Evolutionary conservation across 495 filamentous ascomycete genomes (phyloP).

Genomic region (Cetradonia linearis): DNA sequence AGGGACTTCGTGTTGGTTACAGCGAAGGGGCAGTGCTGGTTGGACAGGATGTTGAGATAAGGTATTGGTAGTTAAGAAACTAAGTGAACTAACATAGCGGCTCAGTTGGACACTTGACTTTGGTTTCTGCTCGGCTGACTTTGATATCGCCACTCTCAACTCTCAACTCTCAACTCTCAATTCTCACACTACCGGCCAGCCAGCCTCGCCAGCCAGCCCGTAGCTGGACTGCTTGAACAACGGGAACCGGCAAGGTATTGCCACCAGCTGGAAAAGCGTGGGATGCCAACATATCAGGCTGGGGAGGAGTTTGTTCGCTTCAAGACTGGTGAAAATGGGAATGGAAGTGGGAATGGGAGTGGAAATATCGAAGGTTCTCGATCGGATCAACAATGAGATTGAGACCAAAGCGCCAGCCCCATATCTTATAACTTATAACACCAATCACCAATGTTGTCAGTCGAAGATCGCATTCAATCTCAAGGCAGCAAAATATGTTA

Average conservation of each 20-base stretch:
- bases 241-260: slow-evolving; percentile 3
- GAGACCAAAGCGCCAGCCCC: background rate
- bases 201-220: background rate
- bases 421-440: background rate
- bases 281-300: background rate
- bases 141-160: background rate
- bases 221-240: background rate
- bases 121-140: background rate
- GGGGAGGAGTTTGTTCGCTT: no score
- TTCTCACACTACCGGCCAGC: background rate
- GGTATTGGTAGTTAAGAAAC: background rate
- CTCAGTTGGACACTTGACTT: background rate
- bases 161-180: background rate
- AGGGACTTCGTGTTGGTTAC: no score
- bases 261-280: background rate
- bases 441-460: background rate
- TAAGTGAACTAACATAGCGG: background rate
- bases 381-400: background rate
- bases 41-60: slow-evolving; percentile 3
- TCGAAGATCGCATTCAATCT: background rate
- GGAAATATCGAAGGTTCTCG: background rate
- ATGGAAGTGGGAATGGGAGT: background rate
- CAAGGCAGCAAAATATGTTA: background rate
- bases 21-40: slow-evolving; percentile 6
- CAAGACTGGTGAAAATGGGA: background rate